Evolutionary conservation across 129 eudicot genomes (phyloP), one percentile per base, ranked within the genome.

Genomic region (Ambrosia artemisiifolia): DNA sequence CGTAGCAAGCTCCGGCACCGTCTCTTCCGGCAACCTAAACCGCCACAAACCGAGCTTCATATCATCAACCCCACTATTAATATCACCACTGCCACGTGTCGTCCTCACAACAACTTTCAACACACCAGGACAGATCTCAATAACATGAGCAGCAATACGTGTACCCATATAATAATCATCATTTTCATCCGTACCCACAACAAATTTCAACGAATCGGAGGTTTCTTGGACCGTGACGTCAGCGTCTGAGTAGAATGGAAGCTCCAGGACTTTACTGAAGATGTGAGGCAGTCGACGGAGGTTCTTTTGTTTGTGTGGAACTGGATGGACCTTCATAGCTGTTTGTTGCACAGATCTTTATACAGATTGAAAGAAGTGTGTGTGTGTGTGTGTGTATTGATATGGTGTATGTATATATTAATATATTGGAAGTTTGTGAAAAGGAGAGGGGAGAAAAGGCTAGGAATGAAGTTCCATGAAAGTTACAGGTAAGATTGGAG

Each of bases 281-380:
- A 92, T 87, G 87, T 92, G 98, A 0, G 98, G 98, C 43, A 92
- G 91, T 34, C 98, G 84, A 32, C 89, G 83, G 66, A 92, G 96
- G 83, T 88, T 92, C 84, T 89, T 92, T 9, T 88, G 85, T 36
- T 53, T 79, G 53, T 73, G 74, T 11, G 96, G 88, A 13, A 72
- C 79, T 9, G 97, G 97, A 61, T 91, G 93, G 61, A 92, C 87
- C 84, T 88, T 92, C 97, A 92, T 92, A 16, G 70, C 17, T 18
- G 60, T 72, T 59, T 14, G 43, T 71, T 69, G 13, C 20, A 17
- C 59, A 47, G 53, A 10, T 35, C 40, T 3, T 38, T 8, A 40
- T 40, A 40, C 44, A 40, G 44, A 40, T 40, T 10, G 44, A 10
- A 40, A 6, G 44, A 10, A 40, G 44, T 20, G 72, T 24, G 50